These are phyloP conservation scores for Silene noctiflora DNA, from an alignment of 179 eudicot species.

Conservation along the genomic window DNA sequence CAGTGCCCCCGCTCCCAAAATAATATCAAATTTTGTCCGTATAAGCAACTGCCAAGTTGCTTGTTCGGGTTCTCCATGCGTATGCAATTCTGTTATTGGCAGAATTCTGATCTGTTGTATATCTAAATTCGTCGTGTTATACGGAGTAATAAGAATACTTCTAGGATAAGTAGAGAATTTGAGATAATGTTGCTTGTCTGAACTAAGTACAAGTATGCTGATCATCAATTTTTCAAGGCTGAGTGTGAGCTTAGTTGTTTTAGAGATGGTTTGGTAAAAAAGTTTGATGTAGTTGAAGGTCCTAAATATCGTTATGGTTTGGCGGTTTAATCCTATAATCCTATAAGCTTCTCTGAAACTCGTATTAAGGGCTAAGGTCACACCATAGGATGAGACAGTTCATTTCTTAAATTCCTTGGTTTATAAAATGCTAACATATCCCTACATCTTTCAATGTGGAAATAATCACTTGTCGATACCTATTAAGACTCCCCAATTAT, in stretches of 20 bases:
- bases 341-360: background rate
- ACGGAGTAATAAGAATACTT: background rate
- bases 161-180: background rate
- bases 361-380: background rate
- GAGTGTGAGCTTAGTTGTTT: background rate
- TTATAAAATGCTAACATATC: background rate
- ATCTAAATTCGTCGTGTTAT: background rate
- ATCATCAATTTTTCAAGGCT: background rate
- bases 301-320: background rate
- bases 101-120: conserved; percentile 9
- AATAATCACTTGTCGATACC: background rate
- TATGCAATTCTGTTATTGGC: background rate
- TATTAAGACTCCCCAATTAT: background rate
- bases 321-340: background rate
- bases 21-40: background rate
- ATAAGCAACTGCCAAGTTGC: background rate
- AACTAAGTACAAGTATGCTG: background rate
- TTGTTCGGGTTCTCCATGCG: background rate
- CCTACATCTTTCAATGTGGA: background rate
- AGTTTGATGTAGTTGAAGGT: background rate
- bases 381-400: background rate
- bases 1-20: background rate
- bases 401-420: too few relatives aligned
- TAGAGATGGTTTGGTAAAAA: background rate
- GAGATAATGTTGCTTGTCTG: background rate